Conservation (phyloP, 2,329 filamentous ascomycete species). For the Fusarium coffeatum region DNA sequence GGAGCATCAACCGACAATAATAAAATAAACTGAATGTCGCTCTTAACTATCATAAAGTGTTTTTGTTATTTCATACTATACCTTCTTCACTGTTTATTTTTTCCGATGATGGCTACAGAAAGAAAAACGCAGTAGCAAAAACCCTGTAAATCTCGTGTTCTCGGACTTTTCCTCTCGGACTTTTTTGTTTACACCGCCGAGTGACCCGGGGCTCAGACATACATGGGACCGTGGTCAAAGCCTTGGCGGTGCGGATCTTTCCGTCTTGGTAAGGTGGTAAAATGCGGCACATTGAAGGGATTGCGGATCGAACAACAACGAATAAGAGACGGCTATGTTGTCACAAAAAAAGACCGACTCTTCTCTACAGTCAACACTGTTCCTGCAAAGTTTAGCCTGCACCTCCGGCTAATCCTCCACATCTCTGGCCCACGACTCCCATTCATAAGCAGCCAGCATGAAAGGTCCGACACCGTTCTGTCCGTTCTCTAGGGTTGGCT, state of each 20-base stretch:
- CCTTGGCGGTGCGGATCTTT: background rate
- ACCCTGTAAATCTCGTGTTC: background rate
- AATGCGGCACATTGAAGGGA: background rate
- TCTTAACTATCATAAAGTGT: too few species aligned
- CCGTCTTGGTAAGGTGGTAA: background rate
- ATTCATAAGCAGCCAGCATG: slow-evolving; percentile 39
- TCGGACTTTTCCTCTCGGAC: background rate
- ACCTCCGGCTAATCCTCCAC: background rate
- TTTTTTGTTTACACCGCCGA: background rate
- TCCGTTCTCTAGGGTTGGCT: slow-evolving; percentile 19
- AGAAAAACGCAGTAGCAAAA: background rate
- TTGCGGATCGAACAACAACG: background rate
- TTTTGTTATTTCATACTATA: too few species aligned
- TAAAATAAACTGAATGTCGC: fast-evolving
- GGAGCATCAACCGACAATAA: background rate
- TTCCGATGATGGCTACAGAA: too few species aligned
- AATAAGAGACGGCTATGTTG: background rate
- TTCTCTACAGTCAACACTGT: background rate
- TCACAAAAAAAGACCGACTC: background rate
- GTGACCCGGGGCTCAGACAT: background rate
- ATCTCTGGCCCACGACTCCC: slow-evolving; percentile 34
- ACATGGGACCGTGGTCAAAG: background rate
- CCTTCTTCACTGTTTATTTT: too few species aligned
- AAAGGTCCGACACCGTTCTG: slow-evolving; percentile 37
- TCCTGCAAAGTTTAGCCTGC: background rate